Percentiles rank a stretch among this genome's conserved stretches.
Evolutionary conservation across 345 rosid species (phyloP).

Genomic region (Bruguiera gymnorhiza): DNA sequence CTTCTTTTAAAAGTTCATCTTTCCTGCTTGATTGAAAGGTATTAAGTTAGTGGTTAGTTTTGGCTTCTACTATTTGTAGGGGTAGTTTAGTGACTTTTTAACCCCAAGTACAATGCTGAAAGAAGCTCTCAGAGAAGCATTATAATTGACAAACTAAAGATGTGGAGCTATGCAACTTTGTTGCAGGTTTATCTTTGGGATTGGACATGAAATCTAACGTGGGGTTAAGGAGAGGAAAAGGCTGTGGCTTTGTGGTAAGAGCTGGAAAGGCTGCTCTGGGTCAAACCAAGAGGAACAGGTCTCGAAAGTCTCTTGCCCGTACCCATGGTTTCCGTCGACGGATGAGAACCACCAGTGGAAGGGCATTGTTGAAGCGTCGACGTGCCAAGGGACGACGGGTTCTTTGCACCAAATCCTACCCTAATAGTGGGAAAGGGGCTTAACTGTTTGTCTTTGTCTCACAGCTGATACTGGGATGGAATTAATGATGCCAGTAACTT

Average conservation of each 20-base stretch:
- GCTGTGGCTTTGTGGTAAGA: slow-evolving; percentile 71
- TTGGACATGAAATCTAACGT: slow-evolving; percentile 41
- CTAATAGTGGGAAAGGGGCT: slow-evolving; percentile 66
- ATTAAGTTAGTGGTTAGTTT: not conserved
- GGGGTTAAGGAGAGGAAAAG: slow-evolving; percentile 35
- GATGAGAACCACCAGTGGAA: slow-evolving; percentile 85
- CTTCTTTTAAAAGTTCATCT: not conserved
- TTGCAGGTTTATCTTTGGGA: slow-evolving; percentile 65
- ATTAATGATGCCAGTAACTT: slow-evolving; percentile 7
- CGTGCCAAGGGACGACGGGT: slow-evolving; percentile 90
- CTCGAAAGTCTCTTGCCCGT: slow-evolving; percentile 87
- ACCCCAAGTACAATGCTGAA: not conserved
- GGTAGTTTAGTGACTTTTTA: not conserved
- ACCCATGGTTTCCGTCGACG: slow-evolving; percentile 88
- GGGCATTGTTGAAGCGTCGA: slow-evolving; percentile 79
- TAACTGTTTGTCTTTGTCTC: slow-evolving; percentile 14
- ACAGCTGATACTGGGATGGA: not conserved
- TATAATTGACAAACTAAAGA: not conserved
- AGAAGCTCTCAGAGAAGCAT: not conserved
- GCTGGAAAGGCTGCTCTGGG: slow-evolving; percentile 86
- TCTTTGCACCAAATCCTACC: slow-evolving; percentile 86
- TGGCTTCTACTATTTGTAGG: not conserved
- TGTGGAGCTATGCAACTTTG: not conserved
- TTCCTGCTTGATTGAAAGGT: not conserved
- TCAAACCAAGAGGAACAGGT: slow-evolving; percentile 86